Evolutionary conservation across 768 basidiomycete species (phyloP), one percentile per base, ranked within the genome.

Genomic region (Leccinum obscurum): DNA sequence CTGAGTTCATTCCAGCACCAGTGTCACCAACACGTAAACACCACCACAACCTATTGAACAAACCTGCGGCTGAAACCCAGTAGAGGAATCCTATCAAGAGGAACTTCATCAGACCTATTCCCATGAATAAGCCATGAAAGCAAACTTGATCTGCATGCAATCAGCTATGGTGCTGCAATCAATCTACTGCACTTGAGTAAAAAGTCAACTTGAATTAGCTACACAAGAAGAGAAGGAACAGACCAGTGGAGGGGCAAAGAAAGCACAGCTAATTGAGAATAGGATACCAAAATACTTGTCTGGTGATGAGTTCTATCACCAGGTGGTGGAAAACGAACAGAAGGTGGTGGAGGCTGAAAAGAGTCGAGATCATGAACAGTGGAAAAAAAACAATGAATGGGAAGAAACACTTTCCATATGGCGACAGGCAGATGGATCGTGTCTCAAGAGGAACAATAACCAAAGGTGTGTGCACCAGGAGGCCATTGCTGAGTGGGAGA

Each of bases 281-380:
- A 66, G 71, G 2, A 41, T 70, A 32, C 64, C 69, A 2, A 62
- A 39, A 39, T 62, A 67, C 9, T 58, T 75, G 22, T 64, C 65
- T 14, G 65, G 64, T n/a, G 58, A 70, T 2, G 60, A 64, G 2
- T 72, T 41, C 17, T 41, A 41, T n/a, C 6, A 41, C 6, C 14
- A 11, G 14, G 39, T 75, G 6, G 5, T 44, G 5, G 41, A 20
- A 44, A 17, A n/a, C 8, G 0, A 44, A 17, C 17, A 20, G 41
- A 44, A 15, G 41, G 17, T 6, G 15, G 17, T 7, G 17, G 41
- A 17, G 17, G 17, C 17, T n/a, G n/a, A 44, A 44, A 44, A 20
- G n/a, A 44, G 17, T n/a, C 17, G 41, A 5, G 15, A 26, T 26
- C 26, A 17, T 6, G 41, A 44, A 20, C 41, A 20, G 41, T n/a